Conservation (phyloP, 352 stramenopile species). For the Phytophthora citricola region DNA sequence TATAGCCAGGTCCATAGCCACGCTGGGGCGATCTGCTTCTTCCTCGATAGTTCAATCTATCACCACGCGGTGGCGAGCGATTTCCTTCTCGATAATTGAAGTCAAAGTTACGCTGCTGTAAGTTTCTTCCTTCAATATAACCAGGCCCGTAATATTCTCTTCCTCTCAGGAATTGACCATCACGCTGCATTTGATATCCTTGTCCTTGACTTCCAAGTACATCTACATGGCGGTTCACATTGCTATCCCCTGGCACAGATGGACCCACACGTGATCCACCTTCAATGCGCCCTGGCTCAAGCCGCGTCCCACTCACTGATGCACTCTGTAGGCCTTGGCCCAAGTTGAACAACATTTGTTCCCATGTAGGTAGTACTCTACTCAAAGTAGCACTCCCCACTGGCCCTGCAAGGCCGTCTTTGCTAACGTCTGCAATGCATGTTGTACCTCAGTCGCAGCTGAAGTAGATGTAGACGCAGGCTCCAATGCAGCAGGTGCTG, state of each 20-base stretch:
- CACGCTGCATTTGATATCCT: too few relatives aligned
- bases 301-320: neutral
- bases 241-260: neutral
- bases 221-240: neutral
- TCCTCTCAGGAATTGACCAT: too few relatives aligned
- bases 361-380: neutral
- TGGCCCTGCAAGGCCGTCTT: conserved; percentile 5
- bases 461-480: too few relatives aligned
- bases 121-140: too few relatives aligned
- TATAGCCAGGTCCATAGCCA: too few relatives aligned
- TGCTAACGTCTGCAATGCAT: neutral
- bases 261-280: conserved; percentile 6
- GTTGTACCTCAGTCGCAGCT: neutral
- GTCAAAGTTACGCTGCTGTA: too few relatives aligned
- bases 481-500: neutral
- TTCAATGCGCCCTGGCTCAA: neutral
- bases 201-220: neutral
- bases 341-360: conserved; percentile 1
- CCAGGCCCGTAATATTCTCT: too few relatives aligned
- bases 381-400: neutral
- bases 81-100: neutral
- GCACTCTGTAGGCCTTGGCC: conserved; percentile 7
- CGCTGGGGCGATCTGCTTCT: too few relatives aligned
- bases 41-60: too few relatives aligned
- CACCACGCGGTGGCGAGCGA: neutral